Evolutionary conservation across 768 basidiomycete genomes (phyloP).

Genomic region (Tubosaeta brunneosetosa): DNA sequence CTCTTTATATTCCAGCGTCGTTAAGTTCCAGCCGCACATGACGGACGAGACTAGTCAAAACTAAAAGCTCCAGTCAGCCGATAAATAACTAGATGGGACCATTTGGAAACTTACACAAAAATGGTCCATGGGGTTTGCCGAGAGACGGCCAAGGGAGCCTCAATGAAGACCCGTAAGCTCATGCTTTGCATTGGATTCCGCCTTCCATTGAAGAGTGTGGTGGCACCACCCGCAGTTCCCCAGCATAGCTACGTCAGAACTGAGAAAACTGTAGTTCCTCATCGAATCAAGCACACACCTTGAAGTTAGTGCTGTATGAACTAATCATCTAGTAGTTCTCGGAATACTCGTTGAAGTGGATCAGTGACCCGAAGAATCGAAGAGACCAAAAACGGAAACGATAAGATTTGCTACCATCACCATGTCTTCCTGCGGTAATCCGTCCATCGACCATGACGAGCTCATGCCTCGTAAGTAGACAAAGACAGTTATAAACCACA

Average conservation of each 20-base stretch:
- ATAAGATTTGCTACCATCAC: conserved; percentile 6
- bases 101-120: conserved; percentile 4
- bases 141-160: background rate
- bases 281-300: background rate
- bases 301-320: background rate
- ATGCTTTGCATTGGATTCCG: no score
- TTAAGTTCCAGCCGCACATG: conserved; percentile 5
- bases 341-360: no score
- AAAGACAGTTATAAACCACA: background rate
- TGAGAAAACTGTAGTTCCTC: no score
- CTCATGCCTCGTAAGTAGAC: conserved; percentile 60
- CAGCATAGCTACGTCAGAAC: no score
- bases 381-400: conserved; percentile 5
- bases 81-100: background rate
- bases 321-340: no score
- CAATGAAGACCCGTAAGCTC: background rate
- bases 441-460: conserved; percentile 51
- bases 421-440: conserved; percentile 60
- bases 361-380: no score
- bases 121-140: background rate
- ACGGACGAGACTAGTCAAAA: background rate
- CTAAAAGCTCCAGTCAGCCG: background rate
- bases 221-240: no score
- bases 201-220: no score
- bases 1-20: conserved; percentile 8